These are phyloP conservation scores for Desmodesmus armatus DNA, from an alignment of 139 green algal species.

Conservation along the genomic window DNA sequence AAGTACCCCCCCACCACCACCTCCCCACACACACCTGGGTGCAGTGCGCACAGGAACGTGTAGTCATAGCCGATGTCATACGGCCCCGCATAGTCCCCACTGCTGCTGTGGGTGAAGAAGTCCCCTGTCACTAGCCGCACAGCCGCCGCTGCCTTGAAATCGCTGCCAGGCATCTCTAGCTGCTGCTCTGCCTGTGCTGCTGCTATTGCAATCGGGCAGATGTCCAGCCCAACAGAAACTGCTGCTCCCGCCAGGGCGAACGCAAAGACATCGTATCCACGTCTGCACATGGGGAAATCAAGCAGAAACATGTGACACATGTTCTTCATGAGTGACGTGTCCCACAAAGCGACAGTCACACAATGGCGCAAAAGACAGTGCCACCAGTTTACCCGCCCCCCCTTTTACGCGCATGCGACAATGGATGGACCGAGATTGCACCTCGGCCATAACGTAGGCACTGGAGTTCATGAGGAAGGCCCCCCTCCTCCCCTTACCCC, in stretches of 20 bases:
- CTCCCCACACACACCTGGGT: no score
- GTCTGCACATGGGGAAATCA: neutral
- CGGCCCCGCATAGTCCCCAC: no score
- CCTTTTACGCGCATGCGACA: neutral
- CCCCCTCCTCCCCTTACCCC: no score
- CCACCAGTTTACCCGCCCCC: neutral
- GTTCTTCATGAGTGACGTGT: neutral
- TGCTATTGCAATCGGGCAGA: constrained; percentile 7
- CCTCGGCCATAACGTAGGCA: neutral
- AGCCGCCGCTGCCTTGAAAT: neutral
- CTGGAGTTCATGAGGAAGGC: no score
- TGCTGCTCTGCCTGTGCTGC: neutral
- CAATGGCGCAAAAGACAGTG: no score
- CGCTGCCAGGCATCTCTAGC: neutral
- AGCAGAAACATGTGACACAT: neutral
- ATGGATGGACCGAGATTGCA: neutral
- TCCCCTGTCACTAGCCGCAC: neutral
- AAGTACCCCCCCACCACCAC: no score
- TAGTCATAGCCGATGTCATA: no score
- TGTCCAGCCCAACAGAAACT: constrained; percentile 2
- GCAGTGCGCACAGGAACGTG: no score
- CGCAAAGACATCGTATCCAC: constrained; percentile 24
- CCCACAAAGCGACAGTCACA: no score
- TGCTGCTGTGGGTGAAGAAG: constrained; percentile 8
- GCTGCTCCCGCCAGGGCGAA: constrained; percentile 6